Evolutionary conservation across 306 rosid species (phyloP), one percentile per base, ranked within the genome.

Genomic region (Begonia loranthoides): DNA sequence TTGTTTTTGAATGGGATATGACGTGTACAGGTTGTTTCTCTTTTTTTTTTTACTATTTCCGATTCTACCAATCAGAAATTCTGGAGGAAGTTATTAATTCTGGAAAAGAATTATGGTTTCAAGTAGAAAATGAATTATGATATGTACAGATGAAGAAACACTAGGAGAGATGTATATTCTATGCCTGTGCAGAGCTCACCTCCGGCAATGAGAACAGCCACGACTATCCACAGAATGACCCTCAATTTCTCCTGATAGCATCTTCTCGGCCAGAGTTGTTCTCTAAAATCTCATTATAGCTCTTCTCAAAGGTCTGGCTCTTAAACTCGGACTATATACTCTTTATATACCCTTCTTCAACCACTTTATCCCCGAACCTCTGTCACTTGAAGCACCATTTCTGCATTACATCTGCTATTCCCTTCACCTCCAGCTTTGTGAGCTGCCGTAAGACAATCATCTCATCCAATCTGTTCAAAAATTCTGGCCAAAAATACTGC

Each of bases 381-480:
- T 85, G 95, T 84, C 34, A 90, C 82, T 59, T 72, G 75, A 55
- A 85, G 38, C 53, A 70, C 66, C 17, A 90, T 53, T 56, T 93
- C 92, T 9, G 69, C 76, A 82, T 75, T 28, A 77, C 38, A 52
- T 78, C 76, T 55, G 79, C 58, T 43, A 90, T 90, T 65, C 78
- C 70, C 1, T 43, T 43, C 47, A 90, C 97, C 94, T 85, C 81
- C 63, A 89, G 21, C 79, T 76, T 90, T 50, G 79, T 76, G 44
- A 90, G 87, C 63, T 84, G 53, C 55, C 67, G 95, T 70, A 85
- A 90, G 63, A 85, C 92, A 6, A 85, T 82, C 21, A 85, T 79
- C 78, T 90, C 95, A 55, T 90, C 97, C 58, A 90, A 71, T 57
- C 95, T 70, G 74, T 85, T 90, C 60, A 90, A 93, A 66, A 90